These are phyloP conservation scores for Emydomyces testavorans DNA, from an alignment of 2,329 filamentous ascomycete genomes.

Conservation along the genomic window DNA sequence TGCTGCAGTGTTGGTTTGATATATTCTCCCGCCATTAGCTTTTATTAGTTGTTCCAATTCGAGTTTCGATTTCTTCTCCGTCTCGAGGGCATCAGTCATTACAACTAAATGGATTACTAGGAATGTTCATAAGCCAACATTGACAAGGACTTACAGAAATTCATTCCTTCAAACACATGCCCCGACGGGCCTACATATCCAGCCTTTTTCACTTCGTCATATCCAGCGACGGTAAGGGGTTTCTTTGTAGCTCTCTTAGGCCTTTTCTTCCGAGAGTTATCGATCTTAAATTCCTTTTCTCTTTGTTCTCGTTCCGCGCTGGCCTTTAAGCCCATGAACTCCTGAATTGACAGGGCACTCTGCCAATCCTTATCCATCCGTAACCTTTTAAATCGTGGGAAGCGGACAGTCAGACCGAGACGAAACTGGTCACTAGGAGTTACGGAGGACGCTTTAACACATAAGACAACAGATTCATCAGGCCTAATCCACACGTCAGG, in stretches of 20 bases:
- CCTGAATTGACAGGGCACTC: constrained; percentile 62
- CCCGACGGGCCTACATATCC: constrained; percentile 49
- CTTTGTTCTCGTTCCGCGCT: constrained; percentile 58
- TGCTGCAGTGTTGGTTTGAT: constrained; percentile 56
- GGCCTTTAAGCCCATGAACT: constrained; percentile 61
- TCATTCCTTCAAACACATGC: constrained; percentile 60
- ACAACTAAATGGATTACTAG: constrained; percentile 38
- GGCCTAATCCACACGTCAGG: constrained; percentile 93
- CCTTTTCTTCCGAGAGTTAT: constrained; percentile 53
- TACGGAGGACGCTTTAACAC: constrained; percentile 77
- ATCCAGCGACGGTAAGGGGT: constrained; percentile 62
- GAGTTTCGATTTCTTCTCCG: constrained; percentile 61
- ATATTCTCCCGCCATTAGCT: constrained; percentile 66
- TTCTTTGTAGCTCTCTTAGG: constrained; percentile 50
- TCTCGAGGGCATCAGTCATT: constrained; percentile 45
- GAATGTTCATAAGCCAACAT: constrained; percentile 11
- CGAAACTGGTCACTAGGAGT: constrained; percentile 66
- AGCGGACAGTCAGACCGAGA: constrained; percentile 65
- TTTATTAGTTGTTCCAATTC: constrained; percentile 75
- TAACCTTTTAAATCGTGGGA: constrained; percentile 76
- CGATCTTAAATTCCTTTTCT: constrained; percentile 64
- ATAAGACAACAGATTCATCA: constrained; percentile 72
- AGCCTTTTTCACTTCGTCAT: constrained; percentile 41
- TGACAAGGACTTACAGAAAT: constrained; percentile 48
- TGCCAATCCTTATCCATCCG: constrained; percentile 78